Percentiles rank a stretch among this genome's conserved stretches.
Evolutionary conservation across 2,329 filamentous ascomycete genomes (phyloP).

Genomic region (Neofusicoccum umdonicola): DNA sequence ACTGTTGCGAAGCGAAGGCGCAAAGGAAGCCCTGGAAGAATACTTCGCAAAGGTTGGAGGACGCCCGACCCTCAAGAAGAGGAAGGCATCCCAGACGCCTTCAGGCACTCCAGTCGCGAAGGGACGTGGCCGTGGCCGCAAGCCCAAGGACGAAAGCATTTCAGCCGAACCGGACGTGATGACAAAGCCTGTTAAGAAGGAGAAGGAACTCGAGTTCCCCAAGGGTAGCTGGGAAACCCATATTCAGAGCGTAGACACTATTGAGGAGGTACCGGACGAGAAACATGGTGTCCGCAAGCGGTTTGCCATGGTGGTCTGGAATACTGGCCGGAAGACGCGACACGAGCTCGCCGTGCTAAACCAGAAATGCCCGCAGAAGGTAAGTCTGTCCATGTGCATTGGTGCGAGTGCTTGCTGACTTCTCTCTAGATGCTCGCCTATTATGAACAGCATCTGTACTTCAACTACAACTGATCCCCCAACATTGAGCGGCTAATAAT

Average conservation of each 20-base stretch:
- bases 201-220: constrained; percentile 63
- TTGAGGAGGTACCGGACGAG: constrained; percentile 56
- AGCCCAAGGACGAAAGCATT: constrained; percentile 26
- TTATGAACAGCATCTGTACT: constrained; percentile 50
- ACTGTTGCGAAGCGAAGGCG: constrained; percentile 29
- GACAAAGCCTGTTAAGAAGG: constrained; percentile 25
- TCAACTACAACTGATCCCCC: not conserved
- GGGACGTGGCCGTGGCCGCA: constrained; percentile 22
- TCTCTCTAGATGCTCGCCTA: constrained; percentile 46
- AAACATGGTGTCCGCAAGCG: constrained; percentile 51
- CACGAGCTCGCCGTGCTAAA: constrained; percentile 69
- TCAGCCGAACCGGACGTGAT: constrained; percentile 26
- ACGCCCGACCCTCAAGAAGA: constrained; percentile 55
- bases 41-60: constrained; percentile 67
- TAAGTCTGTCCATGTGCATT: constrained; percentile 32
- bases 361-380: constrained; percentile 75
- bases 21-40: constrained; percentile 57
- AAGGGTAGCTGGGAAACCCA: constrained; percentile 75
- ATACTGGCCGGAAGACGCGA: constrained; percentile 69
- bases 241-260: constrained; percentile 68
- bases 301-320: constrained; percentile 71
- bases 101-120: not conserved
- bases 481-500: not conserved
- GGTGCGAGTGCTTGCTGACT: not conserved
- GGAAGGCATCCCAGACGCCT: constrained; percentile 17